Evolutionary conservation across 257 asterid genomes (phyloP).

Genomic region (Capsicum rhomboideum): DNA sequence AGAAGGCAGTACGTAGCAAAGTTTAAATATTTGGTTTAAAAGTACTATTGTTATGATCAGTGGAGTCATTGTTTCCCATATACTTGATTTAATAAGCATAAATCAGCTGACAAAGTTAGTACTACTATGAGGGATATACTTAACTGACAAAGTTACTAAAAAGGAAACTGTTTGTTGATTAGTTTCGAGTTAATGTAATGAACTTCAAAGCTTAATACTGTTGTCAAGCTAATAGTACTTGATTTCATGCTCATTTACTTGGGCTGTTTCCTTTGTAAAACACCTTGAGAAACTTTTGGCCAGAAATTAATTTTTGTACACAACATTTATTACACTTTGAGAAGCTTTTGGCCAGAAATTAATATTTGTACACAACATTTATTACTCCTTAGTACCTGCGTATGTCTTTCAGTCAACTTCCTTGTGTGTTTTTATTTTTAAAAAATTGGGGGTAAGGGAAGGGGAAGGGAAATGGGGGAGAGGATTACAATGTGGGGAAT

Average conservation of each 20-base stretch:
- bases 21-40: neutral
- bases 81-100: neutral
- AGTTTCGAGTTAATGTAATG: constrained; percentile 2
- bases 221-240: constrained; percentile 20
- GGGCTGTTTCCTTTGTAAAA: constrained; percentile 33
- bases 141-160: neutral
- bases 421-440: no score
- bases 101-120: neutral
- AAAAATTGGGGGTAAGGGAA: no score
- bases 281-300: constrained; percentile 32
- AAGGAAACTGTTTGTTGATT: neutral
- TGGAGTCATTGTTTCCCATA: neutral
- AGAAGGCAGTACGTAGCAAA: no score
- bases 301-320: neutral
- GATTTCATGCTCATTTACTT: constrained; percentile 15
- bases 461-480: no score
- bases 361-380: neutral
- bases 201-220: neutral
- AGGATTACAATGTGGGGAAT: no score
- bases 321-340: neutral
- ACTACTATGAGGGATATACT: neutral
- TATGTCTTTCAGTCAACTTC: neutral
- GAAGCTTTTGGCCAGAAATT: constrained; percentile 28
- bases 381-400: neutral
- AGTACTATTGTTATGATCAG: neutral